Evolutionary conservation across 345 rosid genomes (phyloP), one percentile per base, ranked within the genome.

Genomic region (Barbarea vulgaris): DNA sequence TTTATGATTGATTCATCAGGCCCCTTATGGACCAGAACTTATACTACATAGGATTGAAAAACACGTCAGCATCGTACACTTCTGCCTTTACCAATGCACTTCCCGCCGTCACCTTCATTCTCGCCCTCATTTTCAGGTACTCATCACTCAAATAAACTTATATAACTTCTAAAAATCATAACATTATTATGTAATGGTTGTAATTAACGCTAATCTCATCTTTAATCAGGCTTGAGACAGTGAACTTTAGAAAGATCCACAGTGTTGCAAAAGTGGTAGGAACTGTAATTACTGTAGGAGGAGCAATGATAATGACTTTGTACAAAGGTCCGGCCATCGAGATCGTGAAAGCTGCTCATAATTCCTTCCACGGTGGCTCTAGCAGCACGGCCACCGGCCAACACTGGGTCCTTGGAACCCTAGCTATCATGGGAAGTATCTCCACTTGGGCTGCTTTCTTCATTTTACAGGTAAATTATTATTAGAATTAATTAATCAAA

Each of bases 221-320:
- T n/a, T 70, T 57, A 47, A 9, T 74, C 60, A 93, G 98, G 86
- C 71, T 93, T 50, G 98, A 93, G 81, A 87, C 58, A 14, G 83
- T 93, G 7, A 83, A 89, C 72, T 24, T 83, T 37, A 89, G 77
- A 83, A 87, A 83, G 78, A n/a, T 86, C 5, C 90, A 72, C 11
- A 87, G 97, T 83, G 13, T 87, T 28, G 96, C 97, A 6, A 93
- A 93, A 81, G 82, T 89, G 8, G 36, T 85, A 1, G 98, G 98
- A 67, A 93, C 98, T 4, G 77, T 37, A 3, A 76, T 93, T 22
- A 91, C 97, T 0, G 89, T 91, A 0, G 67, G 65, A 7, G 98
- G 98, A 68, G 97, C 98, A n/a, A 89, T 89, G 98, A 86, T 88
- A 9, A 93, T 93, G 98, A 93, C 98, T 5, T 70, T 93, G 37